Conservation (phyloP, 2,329 filamentous ascomycete genomes). For the Aspergillus ibericus region DNA sequence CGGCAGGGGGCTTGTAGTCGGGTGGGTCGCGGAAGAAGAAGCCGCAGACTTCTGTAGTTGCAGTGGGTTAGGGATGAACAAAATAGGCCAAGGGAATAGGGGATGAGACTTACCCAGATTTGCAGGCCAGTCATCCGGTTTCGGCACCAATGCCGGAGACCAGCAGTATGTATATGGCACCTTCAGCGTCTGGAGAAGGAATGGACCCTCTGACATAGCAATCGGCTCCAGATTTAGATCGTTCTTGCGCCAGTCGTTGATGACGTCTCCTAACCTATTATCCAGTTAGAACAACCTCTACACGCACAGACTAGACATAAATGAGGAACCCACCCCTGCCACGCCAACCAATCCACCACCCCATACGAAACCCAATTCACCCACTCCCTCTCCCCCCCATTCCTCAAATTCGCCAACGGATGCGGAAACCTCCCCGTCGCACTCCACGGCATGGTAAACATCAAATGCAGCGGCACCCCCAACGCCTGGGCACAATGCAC, state of each 20-base stretch:
- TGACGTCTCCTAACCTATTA: not conserved
- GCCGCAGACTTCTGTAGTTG: not conserved
- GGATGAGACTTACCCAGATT: not conserved
- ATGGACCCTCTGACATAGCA: not conserved
- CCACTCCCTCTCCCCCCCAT: not conserved
- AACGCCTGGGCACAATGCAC: conserved; percentile 54
- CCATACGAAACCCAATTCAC: not conserved
- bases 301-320: too few relatives aligned
- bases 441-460: conserved; percentile 55
- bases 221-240: not conserved
- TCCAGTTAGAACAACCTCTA: too few relatives aligned
- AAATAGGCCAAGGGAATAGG: not conserved
- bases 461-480: conserved; percentile 51
- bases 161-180: conserved; percentile 4
- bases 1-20: not conserved
- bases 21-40: not conserved
- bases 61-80: not conserved
- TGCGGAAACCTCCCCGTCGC: conserved; percentile 48
- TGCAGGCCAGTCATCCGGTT: not conserved
- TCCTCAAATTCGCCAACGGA: conserved; percentile 27
- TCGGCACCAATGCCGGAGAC: not conserved
- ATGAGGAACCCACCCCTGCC: conserved; percentile 1
- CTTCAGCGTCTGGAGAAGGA: not conserved
- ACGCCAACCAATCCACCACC: not conserved
- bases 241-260: not conserved